A percentile compares a stretch with the other conserved stretches of the same genome.
These are phyloP conservation scores for Stereocaulon alpinum DNA, from an alignment of 495 filamentous ascomycete species.

Conservation along the genomic window DNA sequence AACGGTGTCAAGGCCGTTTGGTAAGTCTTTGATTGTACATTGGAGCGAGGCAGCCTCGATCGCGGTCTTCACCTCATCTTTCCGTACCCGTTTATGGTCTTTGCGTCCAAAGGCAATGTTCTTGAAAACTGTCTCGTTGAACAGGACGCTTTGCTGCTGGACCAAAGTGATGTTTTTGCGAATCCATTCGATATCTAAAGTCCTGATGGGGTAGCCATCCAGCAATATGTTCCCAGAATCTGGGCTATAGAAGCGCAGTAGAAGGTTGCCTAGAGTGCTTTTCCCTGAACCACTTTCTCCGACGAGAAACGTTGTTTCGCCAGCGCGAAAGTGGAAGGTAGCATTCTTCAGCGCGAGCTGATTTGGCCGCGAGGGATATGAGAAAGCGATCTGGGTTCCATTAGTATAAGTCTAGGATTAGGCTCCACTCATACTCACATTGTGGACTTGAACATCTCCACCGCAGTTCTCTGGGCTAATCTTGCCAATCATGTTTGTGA, in stretches of 20 bases:
- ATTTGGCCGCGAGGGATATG: slow-evolving; percentile 66
- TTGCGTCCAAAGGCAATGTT: slow-evolving; percentile 71
- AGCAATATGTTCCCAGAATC: slow-evolving; percentile 55
- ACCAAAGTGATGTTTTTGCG: slow-evolving; percentile 70
- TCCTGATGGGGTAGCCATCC: slow-evolving; percentile 53
- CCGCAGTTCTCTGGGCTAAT: slow-evolving; percentile 34
- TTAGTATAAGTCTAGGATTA: not conserved
- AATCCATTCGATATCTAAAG: slow-evolving; percentile 61
- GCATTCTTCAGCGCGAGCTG: slow-evolving; percentile 48
- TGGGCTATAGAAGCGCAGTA: slow-evolving; percentile 67
- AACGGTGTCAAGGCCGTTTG: slow-evolving; percentile 61
- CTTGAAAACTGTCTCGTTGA: slow-evolving; percentile 67
- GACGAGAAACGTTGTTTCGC: slow-evolving; percentile 70
- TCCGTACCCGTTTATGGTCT: slow-evolving; percentile 38
- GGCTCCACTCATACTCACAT: slow-evolving; percentile 42
- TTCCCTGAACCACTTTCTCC: slow-evolving; percentile 89
- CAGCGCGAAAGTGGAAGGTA: slow-evolving; percentile 58
- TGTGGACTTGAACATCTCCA: slow-evolving; percentile 59
- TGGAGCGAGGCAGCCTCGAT: slow-evolving; percentile 59
- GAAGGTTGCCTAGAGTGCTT: slow-evolving; percentile 73
- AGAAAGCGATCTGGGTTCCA: slow-evolving; percentile 56
- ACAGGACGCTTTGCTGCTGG: slow-evolving; percentile 73
- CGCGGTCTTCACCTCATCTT: slow-evolving; percentile 43
- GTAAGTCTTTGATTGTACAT: slow-evolving; percentile 58
- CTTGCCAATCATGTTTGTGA: slow-evolving; percentile 23